A percentile compares a stretch with the other conserved stretches of the same genome.
Evolutionary conservation across 495 filamentous ascomycete species (phyloP).

Genomic region (Neohortaea acidophila): DNA sequence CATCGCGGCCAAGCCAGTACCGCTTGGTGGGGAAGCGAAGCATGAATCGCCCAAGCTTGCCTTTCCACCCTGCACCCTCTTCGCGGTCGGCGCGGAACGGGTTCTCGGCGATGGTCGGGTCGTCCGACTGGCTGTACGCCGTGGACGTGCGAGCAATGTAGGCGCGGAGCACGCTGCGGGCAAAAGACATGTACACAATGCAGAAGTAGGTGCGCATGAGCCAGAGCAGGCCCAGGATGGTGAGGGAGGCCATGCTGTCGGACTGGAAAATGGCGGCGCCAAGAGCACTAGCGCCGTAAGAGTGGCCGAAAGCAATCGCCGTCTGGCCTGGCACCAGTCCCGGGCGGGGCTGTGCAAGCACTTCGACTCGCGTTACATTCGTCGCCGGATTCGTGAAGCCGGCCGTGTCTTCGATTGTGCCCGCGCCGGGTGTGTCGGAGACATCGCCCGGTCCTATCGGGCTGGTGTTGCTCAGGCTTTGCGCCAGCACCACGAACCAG

Average conservation of each 20-base stretch:
- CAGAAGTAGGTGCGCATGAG: constrained; percentile 59
- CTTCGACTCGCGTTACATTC: constrained; percentile 41
- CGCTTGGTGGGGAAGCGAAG: constrained; percentile 43
- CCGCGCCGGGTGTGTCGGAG: constrained; percentile 11
- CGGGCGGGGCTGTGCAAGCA: constrained; percentile 30
- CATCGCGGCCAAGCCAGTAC: constrained; percentile 58
- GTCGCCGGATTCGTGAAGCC: constrained; percentile 53
- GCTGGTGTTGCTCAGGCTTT: constrained; percentile 27
- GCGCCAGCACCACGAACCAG: constrained; percentile 63
- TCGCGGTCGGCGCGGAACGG: constrained; percentile 53
- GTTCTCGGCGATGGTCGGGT: constrained; percentile 42
- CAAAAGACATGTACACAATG: constrained; percentile 65
- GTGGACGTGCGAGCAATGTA: constrained; percentile 24
- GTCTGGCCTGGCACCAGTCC: constrained; percentile 33
- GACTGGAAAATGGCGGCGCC: constrained; percentile 43
- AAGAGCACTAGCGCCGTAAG: constrained; percentile 25
- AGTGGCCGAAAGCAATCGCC: constrained; percentile 33
- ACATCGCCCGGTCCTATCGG: constrained; percentile 19
- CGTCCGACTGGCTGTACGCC: constrained; percentile 26
- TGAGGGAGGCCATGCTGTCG: constrained; percentile 59
- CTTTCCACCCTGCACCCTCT: constrained; percentile 62
- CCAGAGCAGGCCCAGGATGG: constrained; percentile 57
- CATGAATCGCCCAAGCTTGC: constrained; percentile 58
- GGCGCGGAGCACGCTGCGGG: constrained; percentile 51
- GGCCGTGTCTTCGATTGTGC: constrained; percentile 49